Percentiles rank a stretch among this genome's conserved stretches.
Conservation (phyloP, 164 flowering plant genomes). For the Chimonanthus praecox region DNA sequence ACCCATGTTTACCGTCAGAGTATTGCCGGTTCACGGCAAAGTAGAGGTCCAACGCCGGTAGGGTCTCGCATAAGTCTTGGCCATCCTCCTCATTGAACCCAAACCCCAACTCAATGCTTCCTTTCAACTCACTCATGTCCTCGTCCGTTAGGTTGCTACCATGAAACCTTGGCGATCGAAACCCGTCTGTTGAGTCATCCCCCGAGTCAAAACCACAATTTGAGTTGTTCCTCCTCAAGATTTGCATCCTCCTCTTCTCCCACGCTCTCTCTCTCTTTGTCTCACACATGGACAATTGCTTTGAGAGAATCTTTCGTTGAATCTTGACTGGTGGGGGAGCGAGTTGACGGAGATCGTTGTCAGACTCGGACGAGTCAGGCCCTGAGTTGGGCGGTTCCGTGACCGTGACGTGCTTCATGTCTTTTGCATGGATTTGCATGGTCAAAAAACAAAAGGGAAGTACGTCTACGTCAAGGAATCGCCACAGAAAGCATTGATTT, state of each 20-base stretch:
- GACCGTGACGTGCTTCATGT: neutral
- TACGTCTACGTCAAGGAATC: too few relatives aligned
- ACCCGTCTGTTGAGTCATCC: neutral
- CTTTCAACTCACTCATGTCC: conserved; percentile 74
- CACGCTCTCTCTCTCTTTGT: conserved; percentile 66
- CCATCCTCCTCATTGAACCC: conserved; percentile 75
- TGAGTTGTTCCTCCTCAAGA: conserved; percentile 30
- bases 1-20: conserved; percentile 35
- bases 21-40: conserved; percentile 73
- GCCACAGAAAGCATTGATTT: too few relatives aligned
- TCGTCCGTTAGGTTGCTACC: conserved; percentile 57
- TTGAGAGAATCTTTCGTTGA: conserved; percentile 36
- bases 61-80: conserved; percentile 53
- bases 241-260: conserved; percentile 70
- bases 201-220: conserved; percentile 7
- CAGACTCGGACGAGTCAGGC: neutral
- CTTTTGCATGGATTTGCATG: neutral
- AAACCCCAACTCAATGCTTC: conserved; percentile 83
- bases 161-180: conserved; percentile 15
- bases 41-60: conserved; percentile 85
- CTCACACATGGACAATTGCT: conserved; percentile 74
- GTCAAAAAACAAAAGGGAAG: too few relatives aligned
- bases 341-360: conserved; percentile 16
- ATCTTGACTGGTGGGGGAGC: conserved; percentile 33
- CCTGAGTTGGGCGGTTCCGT: neutral